A percentile compares a stretch with the other conserved stretches of the same genome.
Conservation (phyloP, 169 alveolate species). For the Theileria annulata region DNA sequence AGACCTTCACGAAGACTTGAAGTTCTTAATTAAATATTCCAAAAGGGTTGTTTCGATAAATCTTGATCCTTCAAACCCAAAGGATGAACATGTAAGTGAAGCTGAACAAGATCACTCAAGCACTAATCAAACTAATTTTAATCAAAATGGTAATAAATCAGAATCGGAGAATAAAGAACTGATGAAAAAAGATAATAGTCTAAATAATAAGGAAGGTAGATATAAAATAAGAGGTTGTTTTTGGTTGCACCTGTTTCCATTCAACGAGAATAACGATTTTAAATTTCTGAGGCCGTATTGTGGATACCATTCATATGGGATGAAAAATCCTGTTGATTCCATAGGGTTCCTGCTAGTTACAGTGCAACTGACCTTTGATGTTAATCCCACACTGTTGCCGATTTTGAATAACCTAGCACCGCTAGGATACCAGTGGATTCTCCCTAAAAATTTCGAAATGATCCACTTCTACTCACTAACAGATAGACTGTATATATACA, state of each 20-base stretch:
- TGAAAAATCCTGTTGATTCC: constrained; percentile 69
- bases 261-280: constrained; percentile 64
- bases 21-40: neutral
- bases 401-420: constrained; percentile 57
- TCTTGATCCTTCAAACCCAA: neutral
- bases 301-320: constrained; percentile 76
- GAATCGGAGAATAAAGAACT: neutral
- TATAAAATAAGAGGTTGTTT: constrained; percentile 12
- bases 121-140: neutral
- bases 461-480: constrained; percentile 37
- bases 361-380: constrained; percentile 57
- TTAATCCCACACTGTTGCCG: constrained; percentile 58
- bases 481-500: constrained; percentile 17
- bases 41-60: neutral
- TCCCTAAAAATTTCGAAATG: constrained; percentile 71
- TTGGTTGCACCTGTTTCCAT: constrained; percentile 58
- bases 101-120: neutral
- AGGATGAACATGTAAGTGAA: neutral
- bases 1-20: constrained; percentile 8
- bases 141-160: neutral
- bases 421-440: constrained; percentile 61
- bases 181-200: neutral
- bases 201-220: neutral
- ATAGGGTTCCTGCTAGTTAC: constrained; percentile 70
- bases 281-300: constrained; percentile 71